phyloP scores from a whole-genome alignment of 345 rosid genomes.

The Salix arbutifolia region DNA sequence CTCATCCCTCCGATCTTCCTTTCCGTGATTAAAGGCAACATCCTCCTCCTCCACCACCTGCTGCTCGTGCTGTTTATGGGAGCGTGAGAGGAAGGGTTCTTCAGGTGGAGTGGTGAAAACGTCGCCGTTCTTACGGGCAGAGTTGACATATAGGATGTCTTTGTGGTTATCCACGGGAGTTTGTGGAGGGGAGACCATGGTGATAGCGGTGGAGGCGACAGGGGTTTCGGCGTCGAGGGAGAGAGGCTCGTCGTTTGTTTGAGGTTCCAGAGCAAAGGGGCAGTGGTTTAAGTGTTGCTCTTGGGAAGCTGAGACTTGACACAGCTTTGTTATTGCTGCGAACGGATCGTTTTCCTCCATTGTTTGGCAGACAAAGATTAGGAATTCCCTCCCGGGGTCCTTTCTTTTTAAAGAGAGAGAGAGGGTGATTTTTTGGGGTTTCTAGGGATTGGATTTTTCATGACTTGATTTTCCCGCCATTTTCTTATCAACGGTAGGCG shows the following conservation, averaged over 20 bases:
- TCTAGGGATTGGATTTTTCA: background rate
- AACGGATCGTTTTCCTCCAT: constrained; percentile 23
- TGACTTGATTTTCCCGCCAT: constrained; percentile 12
- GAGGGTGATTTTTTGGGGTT: background rate
- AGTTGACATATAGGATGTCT: background rate
- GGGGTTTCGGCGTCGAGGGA: constrained; percentile 10
- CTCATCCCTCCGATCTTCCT: background rate
- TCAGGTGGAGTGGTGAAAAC: constrained; percentile 26
- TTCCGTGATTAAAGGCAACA: background rate
- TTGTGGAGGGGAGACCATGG: constrained; percentile 36
- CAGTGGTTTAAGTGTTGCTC: constrained; percentile 14
- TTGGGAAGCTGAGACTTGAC: constrained; percentile 27
- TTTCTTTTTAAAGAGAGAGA: background rate
- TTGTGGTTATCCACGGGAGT: constrained; percentile 2
- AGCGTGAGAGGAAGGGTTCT: constrained; percentile 6
- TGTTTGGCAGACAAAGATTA: background rate
- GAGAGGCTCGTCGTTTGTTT: background rate
- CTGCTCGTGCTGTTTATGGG: background rate
- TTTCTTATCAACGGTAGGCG: background rate
- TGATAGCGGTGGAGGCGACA: constrained; percentile 29
- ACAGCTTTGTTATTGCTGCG: constrained; percentile 16
- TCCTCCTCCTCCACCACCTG: background rate
- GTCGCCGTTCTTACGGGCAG: constrained; percentile 1
- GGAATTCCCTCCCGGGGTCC: background rate
- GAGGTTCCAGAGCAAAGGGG: constrained; percentile 16